Evolutionary conservation across 441 rosid species (phyloP), one percentile per base, ranked within the genome.

Genomic region (Croton setiger): DNA sequence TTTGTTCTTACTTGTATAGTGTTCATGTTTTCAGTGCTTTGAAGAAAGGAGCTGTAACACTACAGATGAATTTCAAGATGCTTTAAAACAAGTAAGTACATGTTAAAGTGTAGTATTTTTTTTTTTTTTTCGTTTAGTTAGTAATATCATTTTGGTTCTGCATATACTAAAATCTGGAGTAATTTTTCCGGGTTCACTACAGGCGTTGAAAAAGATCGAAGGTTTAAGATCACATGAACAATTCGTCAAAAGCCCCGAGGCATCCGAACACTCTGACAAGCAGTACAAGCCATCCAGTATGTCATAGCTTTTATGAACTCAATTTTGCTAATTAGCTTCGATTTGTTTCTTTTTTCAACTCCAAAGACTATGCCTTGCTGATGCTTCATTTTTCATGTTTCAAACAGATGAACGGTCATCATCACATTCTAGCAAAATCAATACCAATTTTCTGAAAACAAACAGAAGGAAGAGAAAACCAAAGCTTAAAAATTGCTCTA

Each of bases 161-260:
- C 39, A 21, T 53, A 51, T 27, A 20, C 33, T 54, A 15, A 6
- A 52, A 15, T 63, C 21, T 58, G 44, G 61, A 60, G 43, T 31
- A 21, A 47, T 56, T n/a, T 60, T 57, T 44, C 53, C 48, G 53
- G 53, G 39, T 60, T 55, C 49, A 56, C 7, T 56, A 4, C 63
- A 78, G 76, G 76, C 69, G 17, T 71, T 64, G 55, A 41, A 69
- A 55, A 66, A 63, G 64, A 70, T 77, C 63, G 81, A 74, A 64
- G 68, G 55, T 53, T 21, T 48, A 36, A 71, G 68, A 45, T 59
- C 53, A 41, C 47, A 37, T 52, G 45, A 35, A 63, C 64, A 66
- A 59, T 44, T 55, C 47, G 55, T 47, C 1, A 9, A 41, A 60
- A 75, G 64, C 65, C 67, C 69, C 63, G 75, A 66, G 12, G 63